These are phyloP conservation scores for Solanum neorickii DNA, from an alignment of 257 asterid species.

Conservation along the genomic window DNA sequence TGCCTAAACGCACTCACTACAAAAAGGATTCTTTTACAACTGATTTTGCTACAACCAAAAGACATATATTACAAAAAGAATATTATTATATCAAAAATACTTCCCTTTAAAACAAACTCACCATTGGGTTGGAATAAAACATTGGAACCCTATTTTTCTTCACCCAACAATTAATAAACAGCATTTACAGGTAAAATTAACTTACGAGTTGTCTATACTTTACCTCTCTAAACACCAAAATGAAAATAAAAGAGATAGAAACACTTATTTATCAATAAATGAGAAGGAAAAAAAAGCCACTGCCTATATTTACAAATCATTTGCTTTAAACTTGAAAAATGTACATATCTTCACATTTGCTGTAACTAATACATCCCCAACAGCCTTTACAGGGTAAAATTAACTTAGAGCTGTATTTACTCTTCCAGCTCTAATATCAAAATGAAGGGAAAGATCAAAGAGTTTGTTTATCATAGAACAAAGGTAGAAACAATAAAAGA, in stretches of 20 bases:
- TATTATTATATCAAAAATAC: background rate
- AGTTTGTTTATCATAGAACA: background rate
- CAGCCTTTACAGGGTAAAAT: background rate
- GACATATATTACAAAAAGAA: background rate
- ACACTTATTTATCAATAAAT: background rate
- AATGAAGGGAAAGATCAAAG: background rate
- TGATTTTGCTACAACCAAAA: background rate
- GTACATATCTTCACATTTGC: background rate
- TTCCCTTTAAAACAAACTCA: background rate
- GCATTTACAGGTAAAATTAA: background rate
- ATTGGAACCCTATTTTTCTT: background rate
- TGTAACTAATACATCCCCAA: background rate
- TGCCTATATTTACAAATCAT: background rate
- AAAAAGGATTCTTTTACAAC: background rate
- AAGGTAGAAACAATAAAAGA: background rate
- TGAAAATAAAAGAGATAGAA: background rate
- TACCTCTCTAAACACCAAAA: background rate
- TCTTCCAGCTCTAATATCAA: background rate
- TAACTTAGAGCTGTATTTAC: background rate
- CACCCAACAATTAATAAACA: background rate
- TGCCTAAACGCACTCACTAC: background rate
- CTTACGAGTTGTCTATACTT: background rate
- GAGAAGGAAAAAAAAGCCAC: background rate
- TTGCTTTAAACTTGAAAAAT: background rate
- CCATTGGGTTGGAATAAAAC: background rate